A percentile compares a stretch with the other conserved stretches of the same genome.
These are phyloP conservation scores for Moesziomyces sp. DNA, from an alignment of 1,284 basidiomycete genomes.

Conservation along the genomic window DNA sequence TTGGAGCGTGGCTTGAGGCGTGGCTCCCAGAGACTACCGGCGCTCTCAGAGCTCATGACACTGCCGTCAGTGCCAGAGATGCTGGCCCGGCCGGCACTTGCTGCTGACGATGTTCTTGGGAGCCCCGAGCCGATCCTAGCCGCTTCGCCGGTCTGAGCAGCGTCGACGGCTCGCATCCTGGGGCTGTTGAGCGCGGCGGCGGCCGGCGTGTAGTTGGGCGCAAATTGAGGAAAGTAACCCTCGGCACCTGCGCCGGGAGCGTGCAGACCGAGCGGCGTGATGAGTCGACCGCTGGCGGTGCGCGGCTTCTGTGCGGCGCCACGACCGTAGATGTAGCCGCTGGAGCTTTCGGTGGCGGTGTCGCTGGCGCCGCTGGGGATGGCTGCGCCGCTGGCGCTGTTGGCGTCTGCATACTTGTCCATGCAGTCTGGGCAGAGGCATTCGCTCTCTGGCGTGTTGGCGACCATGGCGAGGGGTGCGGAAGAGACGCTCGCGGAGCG, in stretches of 20 bases:
- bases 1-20: conserved; percentile 30
- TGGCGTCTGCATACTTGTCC: conserved; percentile 48
- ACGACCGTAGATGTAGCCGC: conserved; percentile 42
- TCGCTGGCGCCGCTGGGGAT: conserved; percentile 62
- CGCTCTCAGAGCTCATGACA: conserved; percentile 39
- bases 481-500: conserved; percentile 36
- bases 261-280: conserved; percentile 52
- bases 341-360: conserved; percentile 58
- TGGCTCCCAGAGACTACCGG: conserved; percentile 52
- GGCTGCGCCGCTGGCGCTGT: conserved; percentile 48
- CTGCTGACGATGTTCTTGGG: conserved; percentile 41
- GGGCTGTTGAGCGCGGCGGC: conserved; percentile 19
- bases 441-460: conserved; percentile 55
- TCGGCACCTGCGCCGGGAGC: conserved; percentile 42
- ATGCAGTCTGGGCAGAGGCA: conserved; percentile 57
- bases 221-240: conserved; percentile 49
- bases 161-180: conserved; percentile 14
- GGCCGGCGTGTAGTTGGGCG: conserved; percentile 15
- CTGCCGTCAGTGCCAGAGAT: conserved; percentile 51
- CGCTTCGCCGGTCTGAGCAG: conserved; percentile 1
- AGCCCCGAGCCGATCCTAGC: conserved; percentile 7
- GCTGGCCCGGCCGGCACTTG: conserved; percentile 38
- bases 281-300: conserved; percentile 55
- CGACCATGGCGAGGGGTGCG: conserved; percentile 14
- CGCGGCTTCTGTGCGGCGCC: conserved; percentile 44